These are phyloP conservation scores for Brassica balearica DNA, from an alignment of 441 rosid genomes.

Conservation along the genomic window DNA sequence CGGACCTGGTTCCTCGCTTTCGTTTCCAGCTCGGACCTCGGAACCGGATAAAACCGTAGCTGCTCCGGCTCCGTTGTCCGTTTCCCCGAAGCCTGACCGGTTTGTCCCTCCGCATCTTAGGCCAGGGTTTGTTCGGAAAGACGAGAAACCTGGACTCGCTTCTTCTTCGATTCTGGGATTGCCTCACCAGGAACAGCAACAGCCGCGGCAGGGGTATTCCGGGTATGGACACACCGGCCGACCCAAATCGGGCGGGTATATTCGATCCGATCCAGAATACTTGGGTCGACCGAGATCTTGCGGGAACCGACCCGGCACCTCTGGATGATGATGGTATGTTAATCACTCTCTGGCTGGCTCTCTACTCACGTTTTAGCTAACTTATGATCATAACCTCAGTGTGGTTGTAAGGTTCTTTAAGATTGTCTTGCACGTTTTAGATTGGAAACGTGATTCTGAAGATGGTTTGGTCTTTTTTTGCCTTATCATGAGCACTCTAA, in stretches of 20 bases:
- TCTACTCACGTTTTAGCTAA: neutral
- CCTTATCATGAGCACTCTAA: neutral
- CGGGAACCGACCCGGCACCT: slow-evolving; percentile 66
- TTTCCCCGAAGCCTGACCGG: slow-evolving; percentile 48
- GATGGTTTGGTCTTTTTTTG: neutral
- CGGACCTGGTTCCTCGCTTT: slow-evolving; percentile 47
- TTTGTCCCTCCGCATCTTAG: slow-evolving; percentile 95
- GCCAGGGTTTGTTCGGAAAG: slow-evolving; percentile 69
- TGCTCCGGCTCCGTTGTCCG: slow-evolving; percentile 29
- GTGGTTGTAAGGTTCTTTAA: neutral
- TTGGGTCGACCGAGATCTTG: slow-evolving; percentile 57
- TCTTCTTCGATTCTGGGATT: slow-evolving; percentile 46
- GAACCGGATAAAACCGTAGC: slow-evolving; percentile 46
- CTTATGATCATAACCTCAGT: neutral
- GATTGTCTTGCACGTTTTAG: neutral
- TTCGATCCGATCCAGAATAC: slow-evolving; percentile 51
- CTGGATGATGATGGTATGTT: slow-evolving; percentile 60
- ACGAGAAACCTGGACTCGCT: slow-evolving; percentile 58
- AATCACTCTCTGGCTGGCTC: slow-evolving; percentile 10
- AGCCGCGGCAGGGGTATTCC: slow-evolving; percentile 39
- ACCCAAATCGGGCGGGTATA: slow-evolving; percentile 74
- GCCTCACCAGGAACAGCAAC: slow-evolving; percentile 26
- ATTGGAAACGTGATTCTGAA: neutral
- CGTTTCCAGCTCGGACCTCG: slow-evolving; percentile 40
- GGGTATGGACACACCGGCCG: slow-evolving; percentile 62